phyloP scores from a whole-genome alignment of 23 red algal species.

The Pyropia yezoensis region DNA sequence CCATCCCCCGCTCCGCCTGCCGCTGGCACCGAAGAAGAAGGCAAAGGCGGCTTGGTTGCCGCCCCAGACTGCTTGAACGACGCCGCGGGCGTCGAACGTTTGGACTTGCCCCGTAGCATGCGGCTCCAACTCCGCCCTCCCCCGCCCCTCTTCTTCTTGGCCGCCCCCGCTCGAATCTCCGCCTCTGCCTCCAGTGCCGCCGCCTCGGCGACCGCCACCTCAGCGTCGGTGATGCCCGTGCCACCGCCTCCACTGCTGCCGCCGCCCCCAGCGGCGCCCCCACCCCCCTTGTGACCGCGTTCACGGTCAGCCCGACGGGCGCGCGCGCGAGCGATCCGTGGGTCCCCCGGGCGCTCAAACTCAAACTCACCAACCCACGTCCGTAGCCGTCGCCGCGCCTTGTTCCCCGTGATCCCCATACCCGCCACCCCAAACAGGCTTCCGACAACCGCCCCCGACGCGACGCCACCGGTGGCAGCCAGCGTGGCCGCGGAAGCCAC shows the following conservation, averaged over 20 bases:
- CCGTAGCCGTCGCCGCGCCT: slow-evolving; percentile 67
- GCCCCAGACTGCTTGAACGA: neutral
- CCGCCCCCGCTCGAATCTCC: slow-evolving; percentile 1
- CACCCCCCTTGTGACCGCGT: neutral
- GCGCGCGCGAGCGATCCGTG: slow-evolving; percentile 37
- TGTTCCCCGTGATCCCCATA: slow-evolving; percentile 67
- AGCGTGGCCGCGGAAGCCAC: slow-evolving; percentile 72
- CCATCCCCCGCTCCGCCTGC: no score
- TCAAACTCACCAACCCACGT: slow-evolving; percentile 81
- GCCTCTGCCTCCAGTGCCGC: neutral
- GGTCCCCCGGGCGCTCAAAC: slow-evolving; percentile 53
- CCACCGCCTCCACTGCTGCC: neutral
- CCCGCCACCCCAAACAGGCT: slow-evolving; percentile 86
- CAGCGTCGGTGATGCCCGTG: neutral
- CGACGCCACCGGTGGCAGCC: slow-evolving; percentile 72
- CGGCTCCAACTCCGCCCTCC: neutral
- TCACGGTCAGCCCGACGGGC: slow-evolving; percentile 17
- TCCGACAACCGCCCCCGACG: slow-evolving; percentile 80
- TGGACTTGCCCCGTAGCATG: neutral
- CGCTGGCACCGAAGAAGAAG: no score
- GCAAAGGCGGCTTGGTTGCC: neutral
- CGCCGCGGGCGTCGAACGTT: neutral
- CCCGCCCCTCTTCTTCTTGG: neutral
- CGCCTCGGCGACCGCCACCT: neutral
- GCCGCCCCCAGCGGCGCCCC: neutral